Percentiles rank a stretch among this genome's conserved stretches.
phyloP scores from a whole-genome alignment of 192 early-diverging fungal species.

The Funneliformis geosporum region DNA sequence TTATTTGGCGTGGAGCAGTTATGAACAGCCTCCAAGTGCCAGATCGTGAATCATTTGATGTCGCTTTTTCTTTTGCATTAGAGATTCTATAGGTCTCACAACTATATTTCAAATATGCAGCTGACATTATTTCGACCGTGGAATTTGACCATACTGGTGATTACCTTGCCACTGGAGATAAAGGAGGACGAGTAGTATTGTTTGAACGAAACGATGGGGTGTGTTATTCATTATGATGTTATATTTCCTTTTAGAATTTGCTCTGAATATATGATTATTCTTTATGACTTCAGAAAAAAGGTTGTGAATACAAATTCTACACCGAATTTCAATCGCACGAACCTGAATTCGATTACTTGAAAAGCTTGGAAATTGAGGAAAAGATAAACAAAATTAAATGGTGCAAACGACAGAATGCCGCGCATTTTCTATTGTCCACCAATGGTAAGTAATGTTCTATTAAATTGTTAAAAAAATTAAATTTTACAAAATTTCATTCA shows the following conservation, averaged over 20 bases:
- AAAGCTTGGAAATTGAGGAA: constrained; percentile 99
- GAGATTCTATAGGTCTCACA: constrained; percentile 31
- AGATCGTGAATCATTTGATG: constrained; percentile 35
- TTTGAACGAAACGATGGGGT: constrained; percentile 97
- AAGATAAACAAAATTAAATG: constrained; percentile 99
- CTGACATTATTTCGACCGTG: constrained; percentile 98
- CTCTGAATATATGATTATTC: background rate
- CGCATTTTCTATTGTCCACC: constrained; percentile 95
- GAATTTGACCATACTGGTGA: constrained; percentile 98
- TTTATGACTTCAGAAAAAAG: constrained; percentile 77
- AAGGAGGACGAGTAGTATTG: constrained; percentile 96
- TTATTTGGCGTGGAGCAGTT: background rate
- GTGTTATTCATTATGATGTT: constrained; percentile 45
- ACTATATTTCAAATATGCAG: constrained; percentile 50
- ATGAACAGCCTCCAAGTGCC: background rate
- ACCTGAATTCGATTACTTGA: constrained; percentile 99
- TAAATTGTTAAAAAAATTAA: background rate
- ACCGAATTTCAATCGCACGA: constrained; percentile 99
- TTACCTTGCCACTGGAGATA: constrained; percentile 96
- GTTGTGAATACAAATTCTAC: constrained; percentile 99
- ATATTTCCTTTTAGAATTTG: constrained; percentile 19
- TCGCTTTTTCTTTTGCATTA: constrained; percentile 26
- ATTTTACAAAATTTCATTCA: background rate
- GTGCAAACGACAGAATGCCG: constrained; percentile 94
- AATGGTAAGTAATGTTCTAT: constrained; percentile 63